phyloP scores from a whole-genome alignment of 768 basidiomycete species.

The Trametes cinnabarina region DNA sequence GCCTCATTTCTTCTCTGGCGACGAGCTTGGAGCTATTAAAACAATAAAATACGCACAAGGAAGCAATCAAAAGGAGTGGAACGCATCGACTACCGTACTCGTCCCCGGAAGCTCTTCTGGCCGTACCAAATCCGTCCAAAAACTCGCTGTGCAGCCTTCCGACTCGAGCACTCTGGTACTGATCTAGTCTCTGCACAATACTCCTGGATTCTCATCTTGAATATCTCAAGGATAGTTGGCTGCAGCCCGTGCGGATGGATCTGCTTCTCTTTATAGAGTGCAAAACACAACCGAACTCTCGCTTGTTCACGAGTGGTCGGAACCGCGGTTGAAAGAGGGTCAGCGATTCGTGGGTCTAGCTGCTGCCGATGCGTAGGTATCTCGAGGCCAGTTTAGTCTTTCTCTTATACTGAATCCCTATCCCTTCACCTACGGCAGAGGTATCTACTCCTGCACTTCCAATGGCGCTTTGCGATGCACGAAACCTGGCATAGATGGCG shows the following conservation, averaged over 20 bases:
- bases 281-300: slow-evolving; percentile 41
- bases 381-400: background rate
- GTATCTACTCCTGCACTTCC: slow-evolving; percentile 68
- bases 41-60: slow-evolving; percentile 44
- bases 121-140: slow-evolving; percentile 40
- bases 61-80: slow-evolving; percentile 31
- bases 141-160: slow-evolving; percentile 30
- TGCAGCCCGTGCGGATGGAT: slow-evolving; percentile 62
- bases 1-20: slow-evolving; percentile 71
- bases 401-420: background rate
- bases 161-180: slow-evolving; percentile 22
- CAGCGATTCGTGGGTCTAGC: slow-evolving; percentile 64
- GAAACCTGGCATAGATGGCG: slow-evolving; percentile 30
- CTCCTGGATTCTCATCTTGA: background rate
- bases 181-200: slow-evolving; percentile 19
- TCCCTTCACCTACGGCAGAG: slow-evolving; percentile 28
- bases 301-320: slow-evolving; percentile 55
- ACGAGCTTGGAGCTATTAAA: slow-evolving; percentile 78
- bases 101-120: slow-evolving; percentile 23
- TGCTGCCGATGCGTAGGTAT: slow-evolving; percentile 46
- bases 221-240: slow-evolving; percentile 57
- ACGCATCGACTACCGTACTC: slow-evolving; percentile 32
- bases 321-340: slow-evolving; percentile 51
- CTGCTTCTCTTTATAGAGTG: slow-evolving; percentile 41
- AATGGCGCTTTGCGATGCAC: slow-evolving; percentile 68